Percentiles rank a stretch among this genome's conserved stretches.
Evolutionary conservation across 1,284 basidiomycete species (phyloP).

Genomic region (Sporisorium graminicola): DNA sequence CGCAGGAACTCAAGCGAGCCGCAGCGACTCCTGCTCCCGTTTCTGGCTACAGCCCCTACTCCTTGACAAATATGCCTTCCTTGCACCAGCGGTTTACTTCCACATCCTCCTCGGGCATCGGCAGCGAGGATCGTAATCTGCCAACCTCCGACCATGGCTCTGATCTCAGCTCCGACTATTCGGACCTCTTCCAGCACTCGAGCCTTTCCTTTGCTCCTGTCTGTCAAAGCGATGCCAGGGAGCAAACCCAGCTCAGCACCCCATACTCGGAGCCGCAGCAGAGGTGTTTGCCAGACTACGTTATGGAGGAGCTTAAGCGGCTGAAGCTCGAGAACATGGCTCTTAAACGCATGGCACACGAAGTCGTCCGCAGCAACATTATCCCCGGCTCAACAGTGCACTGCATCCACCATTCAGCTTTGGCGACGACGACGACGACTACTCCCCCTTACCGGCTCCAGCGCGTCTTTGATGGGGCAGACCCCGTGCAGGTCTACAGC

Average conservation of each 20-base stretch:
- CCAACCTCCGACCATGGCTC: constrained; percentile 33
- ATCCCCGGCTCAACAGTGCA: background rate
- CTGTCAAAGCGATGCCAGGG: constrained; percentile 1
- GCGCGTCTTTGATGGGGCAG: constrained; percentile 24
- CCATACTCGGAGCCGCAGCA: constrained; percentile 9
- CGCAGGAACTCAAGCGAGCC: constrained; percentile 5
- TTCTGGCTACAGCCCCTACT: constrained; percentile 4
- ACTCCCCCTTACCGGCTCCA: constrained; percentile 20
- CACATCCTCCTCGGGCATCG: constrained; percentile 19
- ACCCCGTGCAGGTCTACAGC: constrained; percentile 24
- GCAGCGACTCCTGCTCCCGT: background rate
- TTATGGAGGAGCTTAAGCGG: constrained; percentile 39
- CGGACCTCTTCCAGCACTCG: constrained; percentile 23
- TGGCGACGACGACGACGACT: constrained; percentile 14
- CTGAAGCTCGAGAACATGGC: constrained; percentile 52
- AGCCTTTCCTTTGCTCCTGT: constrained; percentile 4
- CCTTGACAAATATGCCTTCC: constrained; percentile 12
- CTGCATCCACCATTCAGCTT: constrained; percentile 21
- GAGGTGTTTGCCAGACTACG: constrained; percentile 24
- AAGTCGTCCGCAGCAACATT: constrained; percentile 25
- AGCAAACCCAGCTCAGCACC: constrained; percentile 7
- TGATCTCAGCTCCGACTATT: constrained; percentile 43
- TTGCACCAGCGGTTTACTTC: constrained; percentile 35
- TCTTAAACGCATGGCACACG: constrained; percentile 37
- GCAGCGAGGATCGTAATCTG: constrained; percentile 24